A percentile compares a stretch with the other conserved stretches of the same genome.
Evolutionary conservation across 306 rosid species (phyloP).

Genomic region (Cucumis cinereus): DNA sequence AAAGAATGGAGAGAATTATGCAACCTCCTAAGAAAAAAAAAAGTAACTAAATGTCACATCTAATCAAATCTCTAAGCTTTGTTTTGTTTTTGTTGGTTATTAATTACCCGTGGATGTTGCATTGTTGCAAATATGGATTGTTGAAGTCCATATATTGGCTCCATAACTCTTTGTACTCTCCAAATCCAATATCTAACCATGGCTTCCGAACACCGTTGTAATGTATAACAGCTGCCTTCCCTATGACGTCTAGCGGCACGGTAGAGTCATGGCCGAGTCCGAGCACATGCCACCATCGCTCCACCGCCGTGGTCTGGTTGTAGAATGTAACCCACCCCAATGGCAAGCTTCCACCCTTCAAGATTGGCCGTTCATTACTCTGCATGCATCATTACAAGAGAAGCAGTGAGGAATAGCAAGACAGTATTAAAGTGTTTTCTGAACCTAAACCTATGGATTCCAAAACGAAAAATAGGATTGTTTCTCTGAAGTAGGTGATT

Average conservation of each 20-base stretch:
- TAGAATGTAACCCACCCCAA: conserved; percentile 89
- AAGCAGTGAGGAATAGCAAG: background rate
- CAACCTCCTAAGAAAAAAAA: conserved; percentile 11
- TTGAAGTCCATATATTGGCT: conserved; percentile 44
- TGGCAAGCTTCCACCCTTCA: conserved; percentile 65
- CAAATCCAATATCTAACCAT: conserved; percentile 74
- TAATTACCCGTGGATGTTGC: conserved; percentile 72
- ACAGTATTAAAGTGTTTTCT: background rate
- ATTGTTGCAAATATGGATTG: conserved; percentile 55
- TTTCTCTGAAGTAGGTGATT: too few species aligned
- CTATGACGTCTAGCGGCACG: conserved; percentile 29
- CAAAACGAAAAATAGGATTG: too few species aligned
- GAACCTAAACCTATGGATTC: background rate
- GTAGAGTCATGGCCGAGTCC: conserved; percentile 66
- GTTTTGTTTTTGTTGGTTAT: background rate
- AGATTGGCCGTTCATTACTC: conserved; percentile 61
- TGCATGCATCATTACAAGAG: conserved; percentile 17
- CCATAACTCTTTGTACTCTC: conserved; percentile 66
- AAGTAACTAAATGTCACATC: conserved; percentile 3
- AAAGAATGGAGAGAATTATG: conserved; percentile 31
- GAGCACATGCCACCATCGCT: conserved; percentile 67
- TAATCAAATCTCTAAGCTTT: background rate
- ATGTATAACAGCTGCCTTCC: conserved; percentile 79
- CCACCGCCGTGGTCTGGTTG: conserved; percentile 48
- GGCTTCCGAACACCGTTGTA: conserved; percentile 87